Conservation (phyloP, 73 alveolate genomes). For the Symbiodinium natans region DNA sequence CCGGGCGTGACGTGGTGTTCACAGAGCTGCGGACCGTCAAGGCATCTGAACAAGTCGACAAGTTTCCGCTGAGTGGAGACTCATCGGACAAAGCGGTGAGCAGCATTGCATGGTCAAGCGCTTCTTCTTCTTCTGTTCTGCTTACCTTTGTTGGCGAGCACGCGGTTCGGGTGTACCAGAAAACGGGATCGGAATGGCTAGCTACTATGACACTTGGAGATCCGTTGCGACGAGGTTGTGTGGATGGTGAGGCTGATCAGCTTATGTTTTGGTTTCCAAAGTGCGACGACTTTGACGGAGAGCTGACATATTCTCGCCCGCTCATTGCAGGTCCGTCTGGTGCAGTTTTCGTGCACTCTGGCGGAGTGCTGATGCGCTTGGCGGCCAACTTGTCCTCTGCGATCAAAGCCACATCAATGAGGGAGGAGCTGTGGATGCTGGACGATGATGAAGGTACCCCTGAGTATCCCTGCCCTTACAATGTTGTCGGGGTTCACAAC, state of each 20-base stretch:
- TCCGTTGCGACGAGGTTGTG: neutral
- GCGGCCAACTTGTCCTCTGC: slow-evolving; percentile 16
- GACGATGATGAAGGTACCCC: slow-evolving; percentile 44
- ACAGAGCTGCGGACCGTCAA: neutral
- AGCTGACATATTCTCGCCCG: neutral
- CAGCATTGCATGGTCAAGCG: neutral
- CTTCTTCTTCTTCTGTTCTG: neutral
- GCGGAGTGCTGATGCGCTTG: slow-evolving; percentile 29
- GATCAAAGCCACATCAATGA: slow-evolving; percentile 10
- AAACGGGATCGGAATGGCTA: slow-evolving; percentile 1
- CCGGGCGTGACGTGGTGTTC: slow-evolving; percentile 12
- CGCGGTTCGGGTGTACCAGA: slow-evolving; percentile 16
- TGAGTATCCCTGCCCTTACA: neutral
- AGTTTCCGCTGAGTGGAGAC: neutral
- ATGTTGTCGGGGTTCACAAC: neutral
- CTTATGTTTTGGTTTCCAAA: slow-evolving; percentile 29
- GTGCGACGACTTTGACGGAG: neutral
- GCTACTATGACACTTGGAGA: neutral
- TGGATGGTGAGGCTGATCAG: slow-evolving; percentile 9
- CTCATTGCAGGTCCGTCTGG: slow-evolving; percentile 39
- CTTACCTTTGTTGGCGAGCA: slow-evolving; percentile 47
- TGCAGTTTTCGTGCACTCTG: slow-evolving; percentile 14
- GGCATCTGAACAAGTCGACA: neutral
- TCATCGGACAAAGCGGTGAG: slow-evolving; percentile 1
- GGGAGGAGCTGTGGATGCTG: slow-evolving; percentile 54